A percentile compares a stretch with the other conserved stretches of the same genome.
These are phyloP conservation scores for Prunus davidiana DNA, from an alignment of 306 rosid genomes.

Conservation along the genomic window DNA sequence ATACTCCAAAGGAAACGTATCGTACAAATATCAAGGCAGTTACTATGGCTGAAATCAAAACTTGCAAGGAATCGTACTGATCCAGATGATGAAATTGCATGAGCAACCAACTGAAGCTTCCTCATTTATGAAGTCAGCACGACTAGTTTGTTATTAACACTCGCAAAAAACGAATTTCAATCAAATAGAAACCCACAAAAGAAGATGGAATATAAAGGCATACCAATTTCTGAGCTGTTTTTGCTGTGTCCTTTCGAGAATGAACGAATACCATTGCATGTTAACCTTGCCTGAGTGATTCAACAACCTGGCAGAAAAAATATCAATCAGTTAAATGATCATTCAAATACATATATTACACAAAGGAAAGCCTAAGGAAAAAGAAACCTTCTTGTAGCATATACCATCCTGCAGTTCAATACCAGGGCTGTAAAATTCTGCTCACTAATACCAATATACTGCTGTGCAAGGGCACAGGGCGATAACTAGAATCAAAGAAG, in stretches of 20 bases:
- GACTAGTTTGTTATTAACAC: neutral
- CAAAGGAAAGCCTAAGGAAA: constrained; percentile 14
- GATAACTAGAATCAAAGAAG: constrained; percentile 91
- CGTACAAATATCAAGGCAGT: neutral
- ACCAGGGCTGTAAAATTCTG: too few species aligned
- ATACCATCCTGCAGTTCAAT: constrained; percentile 69
- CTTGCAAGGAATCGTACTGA: constrained; percentile 8
- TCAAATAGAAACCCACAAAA: constrained; percentile 19
- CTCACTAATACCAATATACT: constrained; percentile 54
- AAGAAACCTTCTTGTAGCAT: constrained; percentile 83
- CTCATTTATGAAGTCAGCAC: neutral
- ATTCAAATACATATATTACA: too few species aligned
- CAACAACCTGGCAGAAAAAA: too few species aligned
- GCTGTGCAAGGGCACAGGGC: constrained; percentile 99
- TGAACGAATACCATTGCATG: too few species aligned
- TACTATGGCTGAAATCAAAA: neutral
- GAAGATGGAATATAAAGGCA: neutral
- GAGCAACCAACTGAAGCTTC: neutral
- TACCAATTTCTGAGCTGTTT: too few species aligned
- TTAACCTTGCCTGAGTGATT: too few species aligned
- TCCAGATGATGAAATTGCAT: neutral
- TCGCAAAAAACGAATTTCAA: constrained; percentile 21
- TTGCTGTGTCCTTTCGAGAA: too few species aligned
- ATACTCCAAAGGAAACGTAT: neutral
- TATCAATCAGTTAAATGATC: too few species aligned